Conservation (phyloP, 208 protist genomes). For the Herpetomonas tarakana region DNA sequence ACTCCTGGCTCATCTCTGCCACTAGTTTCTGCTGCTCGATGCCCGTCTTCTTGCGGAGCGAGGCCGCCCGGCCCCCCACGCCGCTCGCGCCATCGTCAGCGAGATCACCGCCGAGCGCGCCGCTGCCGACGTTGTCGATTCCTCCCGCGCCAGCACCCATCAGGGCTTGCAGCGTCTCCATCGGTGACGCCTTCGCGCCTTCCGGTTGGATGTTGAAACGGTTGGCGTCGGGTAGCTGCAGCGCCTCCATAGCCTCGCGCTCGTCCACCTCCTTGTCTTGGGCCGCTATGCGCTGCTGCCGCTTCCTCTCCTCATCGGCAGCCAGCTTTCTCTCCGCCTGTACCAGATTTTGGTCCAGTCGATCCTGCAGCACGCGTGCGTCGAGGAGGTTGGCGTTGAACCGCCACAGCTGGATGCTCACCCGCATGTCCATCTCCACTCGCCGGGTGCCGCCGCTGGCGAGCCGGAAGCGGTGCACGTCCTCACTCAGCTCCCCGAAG, state of each 20-base stretch:
- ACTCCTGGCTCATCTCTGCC: conserved; percentile 44
- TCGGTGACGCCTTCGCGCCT: background rate
- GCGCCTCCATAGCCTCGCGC: conserved; percentile 8
- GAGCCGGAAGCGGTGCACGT: conserved; percentile 44
- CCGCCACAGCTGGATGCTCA: conserved; percentile 82
- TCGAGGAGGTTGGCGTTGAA: conserved; percentile 69
- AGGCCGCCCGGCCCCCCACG: background rate
- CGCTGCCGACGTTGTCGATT: conserved; percentile 13
- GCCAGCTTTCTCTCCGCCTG: conserved; percentile 20
- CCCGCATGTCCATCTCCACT: conserved; percentile 71
- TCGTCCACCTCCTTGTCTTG: conserved; percentile 14
- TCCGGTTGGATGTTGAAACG: conserved; percentile 3
- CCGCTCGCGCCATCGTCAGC: conserved; percentile 7
- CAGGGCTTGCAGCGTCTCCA: conserved; percentile 16
- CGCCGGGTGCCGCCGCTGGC: conserved; percentile 19
- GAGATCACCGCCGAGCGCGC: conserved; percentile 32
- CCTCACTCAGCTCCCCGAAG: conserved; percentile 60
- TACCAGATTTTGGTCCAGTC: conserved; percentile 53
- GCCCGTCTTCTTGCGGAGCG: conserved; percentile 1
- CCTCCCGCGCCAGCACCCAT: conserved; percentile 14
- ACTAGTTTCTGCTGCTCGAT: conserved; percentile 15
- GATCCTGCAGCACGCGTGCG: conserved; percentile 59
- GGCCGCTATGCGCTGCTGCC: conserved; percentile 9
- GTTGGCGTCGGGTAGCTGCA: conserved; percentile 15
- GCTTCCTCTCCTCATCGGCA: conserved; percentile 21